These are phyloP conservation scores for Buxus sempervirens DNA, from an alignment of 164 flowering plant species.

Conservation along the genomic window DNA sequence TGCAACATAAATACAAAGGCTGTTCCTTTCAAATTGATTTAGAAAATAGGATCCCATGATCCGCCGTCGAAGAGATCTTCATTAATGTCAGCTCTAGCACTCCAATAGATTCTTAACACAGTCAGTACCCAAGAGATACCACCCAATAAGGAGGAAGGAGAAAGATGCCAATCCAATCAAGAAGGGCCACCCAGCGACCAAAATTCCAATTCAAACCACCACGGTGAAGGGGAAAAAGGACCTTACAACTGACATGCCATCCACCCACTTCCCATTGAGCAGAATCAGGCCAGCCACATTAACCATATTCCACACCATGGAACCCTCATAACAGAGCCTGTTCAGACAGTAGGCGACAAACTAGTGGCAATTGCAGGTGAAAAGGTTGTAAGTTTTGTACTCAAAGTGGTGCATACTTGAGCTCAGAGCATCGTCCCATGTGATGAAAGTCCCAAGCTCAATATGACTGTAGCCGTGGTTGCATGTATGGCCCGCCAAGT, in stretches of 20 bases:
- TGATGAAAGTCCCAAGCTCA: conserved; percentile 60
- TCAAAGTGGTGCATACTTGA: conserved; percentile 52
- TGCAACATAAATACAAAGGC: no score
- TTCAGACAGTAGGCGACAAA: conserved; percentile 80
- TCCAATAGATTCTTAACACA: conserved; percentile 51
- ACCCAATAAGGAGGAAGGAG: conserved; percentile 56
- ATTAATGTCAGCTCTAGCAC: conserved; percentile 27
- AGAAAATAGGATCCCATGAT: no score
- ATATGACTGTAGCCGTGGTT: conserved; percentile 60
- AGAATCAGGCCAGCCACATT: conserved; percentile 61
- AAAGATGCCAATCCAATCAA: conserved; percentile 58
- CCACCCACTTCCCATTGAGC: conserved; percentile 71
- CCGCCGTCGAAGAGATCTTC: no score
- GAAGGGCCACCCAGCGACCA: conserved; percentile 80
- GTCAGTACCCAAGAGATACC: conserved; percentile 65
- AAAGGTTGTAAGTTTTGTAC: conserved; percentile 78
- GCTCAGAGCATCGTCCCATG: conserved; percentile 83
- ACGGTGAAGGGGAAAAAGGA: conserved; percentile 65
- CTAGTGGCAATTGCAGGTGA: conserved; percentile 91
- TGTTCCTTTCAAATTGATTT: no score
- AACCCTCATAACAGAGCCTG: conserved; percentile 61
- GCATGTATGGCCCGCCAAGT: conserved; percentile 64
- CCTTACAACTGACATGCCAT: conserved; percentile 46
- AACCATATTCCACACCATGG: conserved; percentile 81
- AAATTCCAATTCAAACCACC: conserved; percentile 61